phyloP scores from a whole-genome alignment of 495 filamentous ascomycete species.

The Haplographium delicatum region DNA sequence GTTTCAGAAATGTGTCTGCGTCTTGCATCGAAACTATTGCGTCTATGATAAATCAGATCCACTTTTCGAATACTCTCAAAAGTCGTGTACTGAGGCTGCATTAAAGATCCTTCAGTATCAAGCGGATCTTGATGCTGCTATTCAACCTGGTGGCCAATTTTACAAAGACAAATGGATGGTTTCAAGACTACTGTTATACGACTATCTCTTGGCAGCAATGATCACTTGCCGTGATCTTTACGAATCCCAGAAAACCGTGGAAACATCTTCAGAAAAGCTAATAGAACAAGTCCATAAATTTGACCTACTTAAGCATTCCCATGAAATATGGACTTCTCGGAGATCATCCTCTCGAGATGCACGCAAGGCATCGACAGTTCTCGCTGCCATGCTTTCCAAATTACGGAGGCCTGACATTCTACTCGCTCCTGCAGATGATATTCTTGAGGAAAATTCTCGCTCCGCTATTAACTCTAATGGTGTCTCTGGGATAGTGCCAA shows the following conservation, averaged over 20 bases:
- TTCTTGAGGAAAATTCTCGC: no score
- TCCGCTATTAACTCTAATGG: no score
- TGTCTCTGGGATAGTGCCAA: no score
- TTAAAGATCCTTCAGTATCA: conserved; percentile 51
- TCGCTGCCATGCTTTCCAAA: conserved; percentile 32
- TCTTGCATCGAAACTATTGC: conserved; percentile 69
- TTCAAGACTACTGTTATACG: conserved; percentile 34
- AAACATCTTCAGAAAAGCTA: neutral
- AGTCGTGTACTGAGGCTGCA: conserved; percentile 63
- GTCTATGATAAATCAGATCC: conserved; percentile 47
- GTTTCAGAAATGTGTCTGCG: conserved; percentile 63
- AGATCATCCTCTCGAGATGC: conserved; percentile 28
- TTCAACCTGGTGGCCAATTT: conserved; percentile 34
- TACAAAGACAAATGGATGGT: conserved; percentile 36
- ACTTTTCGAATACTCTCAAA: conserved; percentile 62
- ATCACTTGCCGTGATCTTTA: conserved; percentile 41
- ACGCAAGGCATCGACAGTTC: conserved; percentile 30
- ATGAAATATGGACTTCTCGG: conserved; percentile 30
- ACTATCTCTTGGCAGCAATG: conserved; percentile 42
- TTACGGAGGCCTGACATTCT: conserved; percentile 18
- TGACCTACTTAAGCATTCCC: conserved; percentile 23
- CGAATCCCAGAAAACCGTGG: conserved; percentile 25
- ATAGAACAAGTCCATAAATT: neutral
- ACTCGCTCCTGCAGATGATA: no score
- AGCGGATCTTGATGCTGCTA: conserved; percentile 30